These are phyloP conservation scores for Poterioochromonas sp. DNA, from an alignment of 352 stramenopile species.

Conservation along the genomic window DNA sequence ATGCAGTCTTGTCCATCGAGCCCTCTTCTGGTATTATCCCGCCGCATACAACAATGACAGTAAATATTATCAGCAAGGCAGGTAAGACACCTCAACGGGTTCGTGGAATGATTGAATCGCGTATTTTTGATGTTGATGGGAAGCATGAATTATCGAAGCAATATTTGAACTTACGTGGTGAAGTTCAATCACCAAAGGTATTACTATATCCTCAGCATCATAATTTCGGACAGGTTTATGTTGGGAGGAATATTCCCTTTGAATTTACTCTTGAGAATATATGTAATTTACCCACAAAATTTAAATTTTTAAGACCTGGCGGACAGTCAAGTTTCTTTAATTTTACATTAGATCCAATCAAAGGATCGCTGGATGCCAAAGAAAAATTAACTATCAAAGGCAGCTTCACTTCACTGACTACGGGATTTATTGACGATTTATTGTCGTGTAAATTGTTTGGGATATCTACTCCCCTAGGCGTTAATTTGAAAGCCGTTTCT, in stretches of 20 bases:
- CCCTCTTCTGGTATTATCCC: background rate
- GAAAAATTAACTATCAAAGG: background rate
- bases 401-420: background rate
- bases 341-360: background rate
- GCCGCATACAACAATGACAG: background rate
- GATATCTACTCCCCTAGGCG: background rate
- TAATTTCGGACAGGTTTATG: conserved; percentile 22
- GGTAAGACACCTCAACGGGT: conserved; percentile 26
- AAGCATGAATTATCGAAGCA: background rate
- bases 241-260: background rate
- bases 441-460: conserved; percentile 27
- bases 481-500: conserved; percentile 19
- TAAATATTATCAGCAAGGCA: background rate
- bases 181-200: conserved; percentile 25
- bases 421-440: conserved; percentile 23
- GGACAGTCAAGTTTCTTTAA: background rate
- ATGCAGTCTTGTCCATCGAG: conserved; percentile 2
- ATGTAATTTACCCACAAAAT: conserved; percentile 29
- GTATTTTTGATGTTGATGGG: background rate
- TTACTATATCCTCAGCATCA: background rate
- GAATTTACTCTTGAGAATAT: conserved; percentile 20
- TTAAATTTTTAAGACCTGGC: conserved; percentile 12
- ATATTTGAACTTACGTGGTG: conserved; percentile 21
- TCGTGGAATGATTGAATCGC: background rate
- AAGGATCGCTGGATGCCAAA: conserved; percentile 13